Evolutionary conservation across 2,329 filamentous ascomycete species (phyloP), one percentile per base, ranked within the genome.

Genomic region (Xylaria digitata): DNA sequence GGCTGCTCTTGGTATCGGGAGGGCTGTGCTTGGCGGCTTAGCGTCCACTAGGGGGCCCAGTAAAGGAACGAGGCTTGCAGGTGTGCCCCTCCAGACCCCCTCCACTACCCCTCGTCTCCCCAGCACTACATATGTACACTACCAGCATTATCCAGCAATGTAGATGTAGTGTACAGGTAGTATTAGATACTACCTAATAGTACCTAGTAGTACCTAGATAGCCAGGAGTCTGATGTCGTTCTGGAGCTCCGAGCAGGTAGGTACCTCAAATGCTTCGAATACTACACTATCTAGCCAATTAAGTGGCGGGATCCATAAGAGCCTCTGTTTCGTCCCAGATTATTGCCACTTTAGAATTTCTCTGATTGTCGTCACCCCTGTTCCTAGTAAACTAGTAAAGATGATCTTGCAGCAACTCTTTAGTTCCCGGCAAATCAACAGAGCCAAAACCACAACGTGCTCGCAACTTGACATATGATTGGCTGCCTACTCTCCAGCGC

Each of bases 391-490:
- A 34, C 50, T 13, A 19, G 37, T 21, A 11, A 34, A 40, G 46
- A 32, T 23, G 46, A 65, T 60, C 65, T 63, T 46, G 56, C 46
- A 13, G 56, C 52, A 62, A 32, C 32, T 7, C 9, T 52, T 37
- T 68, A 61, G 68, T 21, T 66, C 59, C 64, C 65, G 67, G 65
- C 70, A 61, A 72, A 71, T 72, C 60, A 71, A 58, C 61, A 56
- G 26, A 62, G 45, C 23, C 54, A 19, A 53, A 61, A 43, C 9
- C 58, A 63, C 50, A 72, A 72, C 70, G 70, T 72, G 70, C 55
- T 61, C 54, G 49, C 3, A 48, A 11, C 7, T 2, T 13, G 46
- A 42, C 8, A 2, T 21, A 8, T 70, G 63, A 72, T 71, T 72
- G 70, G 70, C 43, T 37, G 21, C 3, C 11, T 34, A 9, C 17